Conservation (phyloP, 164 flowering plant genomes). For the Vitis labrusca region DNA sequence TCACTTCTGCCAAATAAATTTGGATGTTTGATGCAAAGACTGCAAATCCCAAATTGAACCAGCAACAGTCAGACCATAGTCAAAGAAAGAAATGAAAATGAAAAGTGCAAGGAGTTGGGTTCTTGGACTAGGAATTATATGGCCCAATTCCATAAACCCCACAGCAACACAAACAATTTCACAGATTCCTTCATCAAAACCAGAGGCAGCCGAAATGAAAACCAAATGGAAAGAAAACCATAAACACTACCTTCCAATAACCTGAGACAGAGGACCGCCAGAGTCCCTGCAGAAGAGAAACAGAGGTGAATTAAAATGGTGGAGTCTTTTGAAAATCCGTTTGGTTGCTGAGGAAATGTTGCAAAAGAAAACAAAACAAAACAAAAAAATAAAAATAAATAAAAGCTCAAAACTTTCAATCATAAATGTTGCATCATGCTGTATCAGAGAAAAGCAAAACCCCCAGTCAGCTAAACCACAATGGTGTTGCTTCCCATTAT, state of each 20-base stretch:
- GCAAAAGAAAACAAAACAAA: neutral
- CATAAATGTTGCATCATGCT: neutral
- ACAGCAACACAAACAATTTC: neutral
- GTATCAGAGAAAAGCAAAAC: neutral
- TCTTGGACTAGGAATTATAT: too few relatives aligned
- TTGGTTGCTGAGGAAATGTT: neutral
- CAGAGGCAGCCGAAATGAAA: too few relatives aligned
- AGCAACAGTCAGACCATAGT: conserved; percentile 1
- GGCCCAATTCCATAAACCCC: neutral
- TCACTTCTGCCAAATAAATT: conserved; percentile 91
- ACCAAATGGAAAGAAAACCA: neutral
- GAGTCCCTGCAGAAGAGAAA: conserved; percentile 34
- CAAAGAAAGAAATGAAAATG: neutral
- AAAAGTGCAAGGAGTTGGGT: neutral
- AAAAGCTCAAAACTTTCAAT: neutral
- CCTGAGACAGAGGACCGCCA: conserved; percentile 65
- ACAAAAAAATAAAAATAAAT: neutral
- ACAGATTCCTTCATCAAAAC: too few relatives aligned
- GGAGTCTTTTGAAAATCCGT: neutral
- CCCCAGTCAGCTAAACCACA: neutral
- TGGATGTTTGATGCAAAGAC: conserved; percentile 89
- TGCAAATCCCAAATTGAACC: conserved; percentile 21
- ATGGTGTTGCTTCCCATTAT: too few relatives aligned
- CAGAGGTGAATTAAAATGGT: neutral
- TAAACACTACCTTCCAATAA: conserved; percentile 62